phyloP scores from a whole-genome alignment of 176 grass and related monocot genomes.

The Poa annua region DNA sequence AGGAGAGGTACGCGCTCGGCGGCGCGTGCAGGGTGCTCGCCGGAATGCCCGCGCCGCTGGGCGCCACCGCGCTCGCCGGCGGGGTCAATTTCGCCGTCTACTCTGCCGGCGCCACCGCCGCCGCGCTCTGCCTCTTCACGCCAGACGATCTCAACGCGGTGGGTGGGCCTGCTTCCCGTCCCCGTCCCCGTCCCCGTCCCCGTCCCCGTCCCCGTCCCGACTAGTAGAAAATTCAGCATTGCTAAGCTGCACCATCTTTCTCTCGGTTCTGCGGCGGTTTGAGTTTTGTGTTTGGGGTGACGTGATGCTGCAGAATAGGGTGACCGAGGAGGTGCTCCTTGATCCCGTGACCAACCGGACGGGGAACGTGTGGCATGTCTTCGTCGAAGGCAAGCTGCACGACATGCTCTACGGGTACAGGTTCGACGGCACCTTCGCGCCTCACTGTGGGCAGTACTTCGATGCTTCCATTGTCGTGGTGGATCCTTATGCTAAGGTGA shows the following conservation, averaged over 20 bases:
- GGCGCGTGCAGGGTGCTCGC: constrained; percentile 65
- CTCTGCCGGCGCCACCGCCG: constrained; percentile 66
- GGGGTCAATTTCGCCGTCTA: constrained; percentile 93
- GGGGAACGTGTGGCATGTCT: constrained; percentile 82
- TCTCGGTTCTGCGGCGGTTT: not conserved
- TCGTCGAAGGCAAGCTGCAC: constrained; percentile 59
- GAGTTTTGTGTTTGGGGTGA: not conserved
- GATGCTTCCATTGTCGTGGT: constrained; percentile 66
- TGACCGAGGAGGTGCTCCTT: constrained; percentile 69
- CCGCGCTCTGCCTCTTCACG: constrained; percentile 73
- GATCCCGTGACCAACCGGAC: constrained; percentile 67
- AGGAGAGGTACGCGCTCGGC: constrained; percentile 49
- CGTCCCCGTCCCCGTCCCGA: not conserved
- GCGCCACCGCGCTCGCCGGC: constrained; percentile 62
- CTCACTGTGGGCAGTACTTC: constrained; percentile 59
- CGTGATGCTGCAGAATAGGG: constrained; percentile 50
- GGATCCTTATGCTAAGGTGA: constrained; percentile 96
- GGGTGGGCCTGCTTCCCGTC: constrained; percentile 32
- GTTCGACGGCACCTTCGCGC: constrained; percentile 77
- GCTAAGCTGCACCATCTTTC: too few relatives aligned
- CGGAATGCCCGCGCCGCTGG: constrained; percentile 71
- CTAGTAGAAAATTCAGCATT: too few relatives aligned
- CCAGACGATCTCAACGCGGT: constrained; percentile 65
- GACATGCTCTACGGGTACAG: constrained; percentile 79
- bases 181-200: too few relatives aligned